These are phyloP conservation scores for Penicillium verrucosum DNA, from an alignment of 2,329 filamentous ascomycete genomes.

Conservation along the genomic window DNA sequence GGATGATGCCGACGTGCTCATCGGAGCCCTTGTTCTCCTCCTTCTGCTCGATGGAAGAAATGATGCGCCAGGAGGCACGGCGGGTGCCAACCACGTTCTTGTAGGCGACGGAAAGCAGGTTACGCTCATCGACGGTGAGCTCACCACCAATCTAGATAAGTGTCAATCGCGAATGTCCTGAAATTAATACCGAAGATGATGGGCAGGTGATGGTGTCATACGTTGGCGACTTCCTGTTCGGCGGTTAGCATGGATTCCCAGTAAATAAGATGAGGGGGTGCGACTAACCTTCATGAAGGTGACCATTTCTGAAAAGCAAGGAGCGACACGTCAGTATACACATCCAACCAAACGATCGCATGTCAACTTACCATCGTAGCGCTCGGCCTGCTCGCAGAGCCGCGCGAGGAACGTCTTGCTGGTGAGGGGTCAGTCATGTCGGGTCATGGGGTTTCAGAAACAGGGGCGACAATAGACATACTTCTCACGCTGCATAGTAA, in stretches of 20 bases:
- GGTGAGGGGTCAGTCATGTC: slow-evolving; percentile 41
- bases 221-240: slow-evolving; percentile 85
- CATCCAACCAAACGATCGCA: not conserved
- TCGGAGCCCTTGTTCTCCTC: slow-evolving; percentile 98
- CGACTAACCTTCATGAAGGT: slow-evolving; percentile 87
- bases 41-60: slow-evolving; percentile 99
- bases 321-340: slow-evolving; percentile 23
- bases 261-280: slow-evolving; percentile 25
- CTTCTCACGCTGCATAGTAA: slow-evolving; percentile 63
- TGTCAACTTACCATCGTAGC: slow-evolving; percentile 77
- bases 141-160: slow-evolving; percentile 59
- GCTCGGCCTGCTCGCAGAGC: slow-evolving; percentile 99
- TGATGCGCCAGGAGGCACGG: slow-evolving; percentile 98
- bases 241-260: slow-evolving; percentile 24
- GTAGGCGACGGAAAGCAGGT: slow-evolving; percentile 97
- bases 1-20: slow-evolving; percentile 90
- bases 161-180: slow-evolving; percentile 17
- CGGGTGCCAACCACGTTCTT: slow-evolving; percentile 99
- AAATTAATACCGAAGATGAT: slow-evolving; percentile 4
- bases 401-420: slow-evolving; percentile 99
- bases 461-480: slow-evolving; percentile 45
- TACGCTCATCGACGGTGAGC: slow-evolving; percentile 70
- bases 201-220: slow-evolving; percentile 42
- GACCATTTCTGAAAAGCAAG: slow-evolving; percentile 71
- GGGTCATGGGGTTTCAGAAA: slow-evolving; percentile 11